Percentiles rank a stretch among this genome's conserved stretches.
These are phyloP conservation scores for Picochlorum sp. DNA, from an alignment of 139 green algal species.

Conservation along the genomic window DNA sequence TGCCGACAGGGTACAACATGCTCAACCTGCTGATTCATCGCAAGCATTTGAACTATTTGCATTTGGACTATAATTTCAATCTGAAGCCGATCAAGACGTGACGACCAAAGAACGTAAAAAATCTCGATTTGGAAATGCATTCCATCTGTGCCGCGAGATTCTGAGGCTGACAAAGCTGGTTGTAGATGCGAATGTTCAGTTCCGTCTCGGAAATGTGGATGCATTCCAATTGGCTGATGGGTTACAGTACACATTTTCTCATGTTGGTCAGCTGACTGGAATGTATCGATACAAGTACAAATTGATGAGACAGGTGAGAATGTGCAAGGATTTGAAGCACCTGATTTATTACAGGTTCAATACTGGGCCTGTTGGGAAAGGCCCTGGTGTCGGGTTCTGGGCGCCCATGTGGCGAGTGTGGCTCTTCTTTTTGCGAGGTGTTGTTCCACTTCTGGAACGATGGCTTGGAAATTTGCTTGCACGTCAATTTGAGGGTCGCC, in stretches of 20 bases:
- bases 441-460: constrained; percentile 95
- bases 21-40: constrained; percentile 99
- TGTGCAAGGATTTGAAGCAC: constrained; percentile 99
- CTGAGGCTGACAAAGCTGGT: constrained; percentile 98
- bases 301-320: constrained; percentile 98
- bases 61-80: constrained; percentile 99
- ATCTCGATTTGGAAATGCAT: constrained; percentile 96
- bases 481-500: constrained; percentile 95
- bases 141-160: constrained; percentile 98
- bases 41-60: constrained; percentile 99
- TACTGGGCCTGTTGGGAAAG: constrained; percentile 93
- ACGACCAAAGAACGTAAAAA: constrained; percentile 99
- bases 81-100: constrained; percentile 99
- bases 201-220: constrained; percentile 96
- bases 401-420: constrained; percentile 98
- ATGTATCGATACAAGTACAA: constrained; percentile 99
- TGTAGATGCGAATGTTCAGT: constrained; percentile 94
- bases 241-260: constrained; percentile 98
- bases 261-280: constrained; percentile 97
- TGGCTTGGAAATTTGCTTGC: constrained; percentile 99
- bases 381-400: constrained; percentile 98
- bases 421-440: constrained; percentile 98
- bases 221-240: constrained; percentile 98
- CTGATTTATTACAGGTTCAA: constrained; percentile 99
- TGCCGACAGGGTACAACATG: constrained; percentile 99